Evolutionary conservation across 192 early-diverging fungal species (phyloP).

Genomic region (Allomyces macrogynus): DNA sequence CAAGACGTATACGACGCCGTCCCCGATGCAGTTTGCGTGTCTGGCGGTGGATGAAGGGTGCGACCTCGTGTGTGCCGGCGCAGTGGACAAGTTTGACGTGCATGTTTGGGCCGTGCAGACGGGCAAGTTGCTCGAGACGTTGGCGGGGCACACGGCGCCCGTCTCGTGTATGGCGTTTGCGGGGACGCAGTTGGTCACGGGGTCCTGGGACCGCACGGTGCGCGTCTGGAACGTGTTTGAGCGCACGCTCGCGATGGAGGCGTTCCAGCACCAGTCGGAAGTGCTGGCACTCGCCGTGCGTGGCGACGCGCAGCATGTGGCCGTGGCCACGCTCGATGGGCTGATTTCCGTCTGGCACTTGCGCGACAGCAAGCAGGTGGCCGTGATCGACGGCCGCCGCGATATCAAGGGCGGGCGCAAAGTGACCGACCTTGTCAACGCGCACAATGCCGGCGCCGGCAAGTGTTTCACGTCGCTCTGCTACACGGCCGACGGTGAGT

Average conservation of each 20-base stretch:
- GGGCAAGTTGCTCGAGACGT: slow-evolving; percentile 86
- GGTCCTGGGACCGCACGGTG: slow-evolving; percentile 81
- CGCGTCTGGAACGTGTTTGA: slow-evolving; percentile 89
- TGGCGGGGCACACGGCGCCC: slow-evolving; percentile 82
- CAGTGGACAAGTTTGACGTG: slow-evolving; percentile 86
- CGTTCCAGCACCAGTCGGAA: slow-evolving; percentile 57
- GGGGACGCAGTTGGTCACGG: slow-evolving; percentile 57
- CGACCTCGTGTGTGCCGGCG: slow-evolving; percentile 89
- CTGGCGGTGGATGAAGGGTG: slow-evolving; percentile 90
- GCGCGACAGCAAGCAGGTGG: slow-evolving; percentile 42
- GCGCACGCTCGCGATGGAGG: slow-evolving; percentile 54
- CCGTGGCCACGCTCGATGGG: slow-evolving; percentile 74
- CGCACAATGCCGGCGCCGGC: slow-evolving; percentile 59
- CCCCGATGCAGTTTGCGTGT: slow-evolving; percentile 81
- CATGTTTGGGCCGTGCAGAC: slow-evolving; percentile 98
- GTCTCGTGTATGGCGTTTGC: slow-evolving; percentile 65
- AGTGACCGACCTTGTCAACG: slow-evolving; percentile 49
- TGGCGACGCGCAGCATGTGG: slow-evolving; percentile 77
- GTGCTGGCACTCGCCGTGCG: slow-evolving; percentile 72
- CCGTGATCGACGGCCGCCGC: slow-evolving; percentile 71
- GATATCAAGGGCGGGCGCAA: slow-evolving; percentile 83
- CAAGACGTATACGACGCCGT: slow-evolving; percentile 86
- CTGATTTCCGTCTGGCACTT: slow-evolving; percentile 87
- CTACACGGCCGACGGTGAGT: slow-evolving; percentile 83
- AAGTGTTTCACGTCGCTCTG: slow-evolving; percentile 82